Conservation (phyloP, 2,329 filamentous ascomycete genomes). For the Magnaporthiopsis poae region DNA sequence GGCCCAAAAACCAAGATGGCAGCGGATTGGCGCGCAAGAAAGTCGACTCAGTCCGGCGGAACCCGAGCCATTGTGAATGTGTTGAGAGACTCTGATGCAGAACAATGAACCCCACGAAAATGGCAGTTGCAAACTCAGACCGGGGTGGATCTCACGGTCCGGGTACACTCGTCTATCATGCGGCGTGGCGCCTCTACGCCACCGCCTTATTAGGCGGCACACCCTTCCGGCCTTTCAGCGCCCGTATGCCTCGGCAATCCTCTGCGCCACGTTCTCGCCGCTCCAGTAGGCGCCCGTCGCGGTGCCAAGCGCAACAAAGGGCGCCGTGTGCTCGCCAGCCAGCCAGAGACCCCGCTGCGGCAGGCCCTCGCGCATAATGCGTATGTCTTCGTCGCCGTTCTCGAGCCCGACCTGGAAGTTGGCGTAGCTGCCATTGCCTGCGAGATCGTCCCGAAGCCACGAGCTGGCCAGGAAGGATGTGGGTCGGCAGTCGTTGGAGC, state of each 20-base stretch:
- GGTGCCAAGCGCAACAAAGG: slow-evolving; percentile 80
- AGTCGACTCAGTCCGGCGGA: no score
- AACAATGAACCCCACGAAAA: no score
- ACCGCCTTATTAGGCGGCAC: not conserved
- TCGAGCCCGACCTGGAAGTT: slow-evolving; percentile 74
- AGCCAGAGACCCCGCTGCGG: slow-evolving; percentile 68
- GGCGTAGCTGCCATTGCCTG: slow-evolving; percentile 71
- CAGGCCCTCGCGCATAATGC: slow-evolving; percentile 50
- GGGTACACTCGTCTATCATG: no score
- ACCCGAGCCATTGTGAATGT: not conserved
- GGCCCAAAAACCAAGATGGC: not conserved
- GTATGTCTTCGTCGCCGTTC: slow-evolving; percentile 62
- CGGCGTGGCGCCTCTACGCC: no score
- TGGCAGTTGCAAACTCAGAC: no score
- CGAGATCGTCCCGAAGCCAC: slow-evolving; percentile 70
- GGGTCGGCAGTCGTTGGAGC: slow-evolving; percentile 50
- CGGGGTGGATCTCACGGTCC: no score
- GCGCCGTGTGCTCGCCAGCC: slow-evolving; percentile 81
- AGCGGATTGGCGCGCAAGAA: not conserved
- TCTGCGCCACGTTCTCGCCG: slow-evolving; percentile 65
- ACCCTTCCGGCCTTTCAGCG: slow-evolving; percentile 11
- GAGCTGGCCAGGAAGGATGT: slow-evolving; percentile 56
- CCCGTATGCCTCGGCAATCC: slow-evolving; percentile 49
- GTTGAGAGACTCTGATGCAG: not conserved
- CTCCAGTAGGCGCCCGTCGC: slow-evolving; percentile 88